Evolutionary conservation across 768 basidiomycete species (phyloP), one percentile per base, ranked within the genome.

Genomic region (Leccinum fibrillosum): DNA sequence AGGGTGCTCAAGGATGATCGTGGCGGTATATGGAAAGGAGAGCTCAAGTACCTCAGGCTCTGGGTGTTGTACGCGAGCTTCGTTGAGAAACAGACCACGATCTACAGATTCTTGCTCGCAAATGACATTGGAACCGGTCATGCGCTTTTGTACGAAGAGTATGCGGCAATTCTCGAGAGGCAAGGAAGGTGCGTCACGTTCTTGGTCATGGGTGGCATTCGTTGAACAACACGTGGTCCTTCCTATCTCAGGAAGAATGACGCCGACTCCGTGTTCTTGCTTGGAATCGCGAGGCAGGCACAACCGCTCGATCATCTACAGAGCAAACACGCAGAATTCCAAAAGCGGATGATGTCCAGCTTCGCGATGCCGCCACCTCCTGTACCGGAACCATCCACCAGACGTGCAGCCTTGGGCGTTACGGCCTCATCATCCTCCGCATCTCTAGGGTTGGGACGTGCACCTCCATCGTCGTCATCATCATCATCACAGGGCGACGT

Each of bases 1-100:
- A 78, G 94, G 32, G 82, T 86, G 8, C 80, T 98, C 67, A 87
- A 93, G 64, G 86, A 88, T 64, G 78, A 92, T 64, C 79, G 87
- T 53, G 86, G 80, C 26, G 86, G 88, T 0, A 78, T 78, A 60
- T 98, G 92, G 84, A 82, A 80, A 65, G 80, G 78, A 55, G 93
- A 98, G 67, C 68, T 92, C 58, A 86, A 90, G 57, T 97, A 98
- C 72, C 80, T 98, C 55, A 93, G 94, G 69, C 77, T 98, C 15
- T 99, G 97, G 97, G 79, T 94, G 52, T 83, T 94, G 49, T 99
- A 98, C 71, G 90, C 95, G 15, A 87, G 86, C 70, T 89, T 92
- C 69, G 92, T 98, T 52, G 95, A 98, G 75, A 86, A 86, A 67
- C 89, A 94, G 44, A 84, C 85, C 15, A 82, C 94, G 71, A 89